phyloP scores from a whole-genome alignment of 2,329 filamentous ascomycete species.

The Corinectria fuckeliana region DNA sequence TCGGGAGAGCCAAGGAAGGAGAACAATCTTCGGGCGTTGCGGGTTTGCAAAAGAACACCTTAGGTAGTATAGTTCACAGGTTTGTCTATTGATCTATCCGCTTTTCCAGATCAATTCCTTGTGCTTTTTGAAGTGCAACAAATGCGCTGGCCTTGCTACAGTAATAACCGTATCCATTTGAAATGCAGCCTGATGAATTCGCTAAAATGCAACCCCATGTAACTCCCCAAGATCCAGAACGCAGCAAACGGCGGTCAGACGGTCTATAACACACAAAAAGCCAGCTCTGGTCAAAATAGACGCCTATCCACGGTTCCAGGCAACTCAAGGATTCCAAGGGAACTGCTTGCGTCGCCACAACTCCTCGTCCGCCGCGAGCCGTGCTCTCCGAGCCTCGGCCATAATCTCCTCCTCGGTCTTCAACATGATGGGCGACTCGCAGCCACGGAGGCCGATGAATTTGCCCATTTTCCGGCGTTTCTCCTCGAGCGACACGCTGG shows the following conservation, averaged over 20 bases:
- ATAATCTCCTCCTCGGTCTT: slow-evolving; percentile 57
- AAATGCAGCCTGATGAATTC: slow-evolving; percentile 20
- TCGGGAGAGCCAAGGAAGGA: slow-evolving; percentile 1
- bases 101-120: background rate
- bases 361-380: slow-evolving; percentile 53
- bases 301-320: background rate
- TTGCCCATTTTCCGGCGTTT: slow-evolving; percentile 75
- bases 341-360: slow-evolving; percentile 55
- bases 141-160: slow-evolving; percentile 27
- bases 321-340: slow-evolving; percentile 29
- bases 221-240: slow-evolving; percentile 15
- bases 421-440: slow-evolving; percentile 47
- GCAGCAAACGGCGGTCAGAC: slow-evolving; percentile 9
- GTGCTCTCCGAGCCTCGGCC: slow-evolving; percentile 50
- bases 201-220: slow-evolving; percentile 8
- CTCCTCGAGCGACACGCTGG: slow-evolving; percentile 62
- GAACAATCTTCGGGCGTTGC: slow-evolving; percentile 15
- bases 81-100: slow-evolving; percentile 17
- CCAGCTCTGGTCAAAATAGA: slow-evolving; percentile 9
- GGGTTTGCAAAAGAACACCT: slow-evolving; percentile 17
- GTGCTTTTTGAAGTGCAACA: slow-evolving; percentile 30
- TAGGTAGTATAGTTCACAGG: slow-evolving; percentile 10
- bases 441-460: slow-evolving; percentile 74
- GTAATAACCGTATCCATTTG: slow-evolving; percentile 6
- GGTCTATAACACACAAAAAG: background rate